These are phyloP conservation scores for Combretum micranthum DNA, from an alignment of 345 rosid genomes.

Conservation along the genomic window DNA sequence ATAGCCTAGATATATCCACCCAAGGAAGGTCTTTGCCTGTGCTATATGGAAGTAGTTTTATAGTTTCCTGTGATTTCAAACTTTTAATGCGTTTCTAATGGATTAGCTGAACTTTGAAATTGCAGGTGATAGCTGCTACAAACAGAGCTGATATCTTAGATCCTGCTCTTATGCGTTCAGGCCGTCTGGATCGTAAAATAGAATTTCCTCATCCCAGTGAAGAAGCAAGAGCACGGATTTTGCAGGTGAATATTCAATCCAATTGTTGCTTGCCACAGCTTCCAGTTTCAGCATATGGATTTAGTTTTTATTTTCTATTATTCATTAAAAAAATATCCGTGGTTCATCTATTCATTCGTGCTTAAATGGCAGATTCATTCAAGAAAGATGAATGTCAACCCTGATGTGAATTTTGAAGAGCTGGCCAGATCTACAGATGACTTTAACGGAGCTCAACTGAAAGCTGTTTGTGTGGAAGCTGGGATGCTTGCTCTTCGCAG, in stretches of 20 bases:
- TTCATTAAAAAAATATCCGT: background rate
- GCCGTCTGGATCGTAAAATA: constrained; percentile 95
- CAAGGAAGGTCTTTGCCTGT: background rate
- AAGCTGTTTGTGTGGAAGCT: constrained; percentile 98
- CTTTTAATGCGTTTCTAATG: too few species aligned
- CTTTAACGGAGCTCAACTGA: constrained; percentile 95
- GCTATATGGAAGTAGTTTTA: too few species aligned
- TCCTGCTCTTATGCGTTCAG: constrained; percentile 99
- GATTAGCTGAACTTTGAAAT: background rate
- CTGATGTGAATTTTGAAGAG: constrained; percentile 97
- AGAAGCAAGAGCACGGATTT: constrained; percentile 97
- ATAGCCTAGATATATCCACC: background rate
- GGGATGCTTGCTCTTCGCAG: constrained; percentile 99
- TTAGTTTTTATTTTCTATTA: background rate
- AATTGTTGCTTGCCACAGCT: background rate
- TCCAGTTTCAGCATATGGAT: background rate
- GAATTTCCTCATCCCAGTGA: constrained; percentile 98
- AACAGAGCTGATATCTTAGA: constrained; percentile 97
- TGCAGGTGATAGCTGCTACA: constrained; percentile 97
- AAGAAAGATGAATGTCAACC: constrained; percentile 97
- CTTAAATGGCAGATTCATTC: constrained; percentile 71
- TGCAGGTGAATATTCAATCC: constrained; percentile 43
- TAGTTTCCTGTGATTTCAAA: too few species aligned
- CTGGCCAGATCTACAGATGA: constrained; percentile 98
- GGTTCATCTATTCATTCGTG: background rate